Evolutionary conservation across 345 rosid genomes (phyloP), one percentile per base, ranked within the genome.

Genomic region (Corchorus olitorius): DNA sequence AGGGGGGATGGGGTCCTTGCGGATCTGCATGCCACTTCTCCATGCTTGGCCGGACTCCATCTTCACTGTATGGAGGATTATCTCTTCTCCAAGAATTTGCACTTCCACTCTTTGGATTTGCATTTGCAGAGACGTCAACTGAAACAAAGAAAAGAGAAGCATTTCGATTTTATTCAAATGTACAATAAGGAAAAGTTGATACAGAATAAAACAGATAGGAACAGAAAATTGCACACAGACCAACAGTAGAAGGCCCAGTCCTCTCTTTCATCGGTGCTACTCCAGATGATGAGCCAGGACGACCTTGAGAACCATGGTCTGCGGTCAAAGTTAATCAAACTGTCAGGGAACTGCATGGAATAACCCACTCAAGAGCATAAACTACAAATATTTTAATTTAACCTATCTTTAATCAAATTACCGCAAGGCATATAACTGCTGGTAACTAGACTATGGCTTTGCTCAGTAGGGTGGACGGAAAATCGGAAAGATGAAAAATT

Each of bases 21-120:
- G 84, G 77, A 80, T 91, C 96, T 65, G 83, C 76, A 63, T 84
- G 91, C 94, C 96, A 89, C 83, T 89, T 92, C 77, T 89, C 98
- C 67, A 67, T 77, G 85, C 62, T 74, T 59, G 88, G 76, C 73
- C 87, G 82, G 53, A 63, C 78, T 80, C 88, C 91, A 82, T 89
- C 93, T 85, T 92, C 97, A 77, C 82, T 37, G 59, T 81, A 84
- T 14, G 82, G 75, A 56, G 83, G 78, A 86, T 83, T 70, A 49
- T 91, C 98, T 73, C 88, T 89, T 84, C 91, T 87, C 98, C 97
- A 92, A 72, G 94, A 75, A 86, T 80, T 78, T 63, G 80, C 66
- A 54, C 77, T 54, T 75, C 83, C 90, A 81, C 49, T 80, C 77
- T 84, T 83, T 48, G 46, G 77, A 80, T 86, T 86, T 33, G 77